Evolutionary conservation across 495 filamentous ascomycete genomes (phyloP), one percentile per base, ranked within the genome.

Genomic region (Cercophora samala): DNA sequence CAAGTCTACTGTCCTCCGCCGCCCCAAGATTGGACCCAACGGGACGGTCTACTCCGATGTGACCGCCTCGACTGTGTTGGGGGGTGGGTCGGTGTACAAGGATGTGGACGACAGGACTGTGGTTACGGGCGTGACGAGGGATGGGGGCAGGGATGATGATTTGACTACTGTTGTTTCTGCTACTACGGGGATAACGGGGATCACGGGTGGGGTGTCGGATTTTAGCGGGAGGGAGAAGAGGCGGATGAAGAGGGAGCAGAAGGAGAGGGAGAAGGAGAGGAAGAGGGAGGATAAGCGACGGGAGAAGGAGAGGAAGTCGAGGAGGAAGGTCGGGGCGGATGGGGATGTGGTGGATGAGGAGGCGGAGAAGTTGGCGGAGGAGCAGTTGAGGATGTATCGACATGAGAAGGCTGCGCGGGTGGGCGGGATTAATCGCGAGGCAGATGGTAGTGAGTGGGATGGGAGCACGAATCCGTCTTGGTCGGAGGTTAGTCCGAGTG

Each of bases 1-100:
- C 86, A 97, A 97, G 75, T 90, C 90, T 4, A 97, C 96, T 0
- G 96, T 99, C 13, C 80, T 98, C n/a, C 88, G 95, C 32, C 89
- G 94, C 13, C 53, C 53, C 63, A 93, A 92, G 76, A 29, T 62
- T n/a, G 93, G 93, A 0, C 92, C 92, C 5, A 91, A 97, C 79
- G 93, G 93, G 32, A 90, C 86, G 52, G 89, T 93, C 1, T 81
- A 96, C 2, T 88, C 85, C 71, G 89, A 90, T 68, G 93, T 91
- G 0, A 97, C 92, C 1, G 86, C 87, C 73, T 89, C 85, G 73
- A 97, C 93, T 3, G 83, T 90, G 60, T 81, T 97, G 0, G 93
- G 93, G 8, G 90, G 90, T 24, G 91, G 89, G 24, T 91, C 89
- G 71, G 80, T 93, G 29, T 88, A 91, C 63, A 88, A 86, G 59